Evolutionary conservation across 108 stramenopile genomes (phyloP).

Genomic region (Aurantiochytrium sp.): DNA sequence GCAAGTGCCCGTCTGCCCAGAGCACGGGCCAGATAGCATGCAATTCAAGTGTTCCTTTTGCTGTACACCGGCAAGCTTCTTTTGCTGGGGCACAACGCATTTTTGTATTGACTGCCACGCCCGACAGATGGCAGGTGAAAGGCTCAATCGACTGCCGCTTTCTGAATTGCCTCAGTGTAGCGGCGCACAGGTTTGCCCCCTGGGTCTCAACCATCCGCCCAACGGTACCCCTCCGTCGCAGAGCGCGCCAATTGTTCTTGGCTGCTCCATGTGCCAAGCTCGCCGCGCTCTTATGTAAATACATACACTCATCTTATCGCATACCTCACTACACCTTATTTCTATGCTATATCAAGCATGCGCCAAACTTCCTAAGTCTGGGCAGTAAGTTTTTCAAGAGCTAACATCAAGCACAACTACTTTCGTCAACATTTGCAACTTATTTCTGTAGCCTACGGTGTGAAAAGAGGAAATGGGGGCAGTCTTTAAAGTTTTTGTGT

Average conservation of each 20-base stretch:
- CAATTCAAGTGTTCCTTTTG: not conserved
- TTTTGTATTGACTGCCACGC: constrained; percentile 2
- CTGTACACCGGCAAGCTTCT: not conserved
- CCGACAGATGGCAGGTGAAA: not conserved
- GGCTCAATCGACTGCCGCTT: not conserved
- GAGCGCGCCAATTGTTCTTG: not conserved
- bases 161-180: not conserved
- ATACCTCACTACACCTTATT: too few species aligned
- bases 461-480: too few species aligned
- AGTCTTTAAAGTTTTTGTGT: too few species aligned
- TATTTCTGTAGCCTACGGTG: too few species aligned
- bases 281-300: not conserved
- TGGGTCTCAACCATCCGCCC: not conserved
- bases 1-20: not conserved
- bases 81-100: not conserved
- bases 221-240: not conserved
- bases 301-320: not conserved
- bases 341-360: too few species aligned
- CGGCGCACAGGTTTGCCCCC: not conserved
- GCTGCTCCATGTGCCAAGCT: not conserved
- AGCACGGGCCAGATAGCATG: not conserved
- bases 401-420: too few species aligned
- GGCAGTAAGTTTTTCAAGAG: too few species aligned
- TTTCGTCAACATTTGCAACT: too few species aligned
- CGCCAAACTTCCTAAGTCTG: too few species aligned